Evolutionary conservation across 2,329 filamentous ascomycete genomes (phyloP).

Genomic region (Paecilomyces dactylethromorphus): DNA sequence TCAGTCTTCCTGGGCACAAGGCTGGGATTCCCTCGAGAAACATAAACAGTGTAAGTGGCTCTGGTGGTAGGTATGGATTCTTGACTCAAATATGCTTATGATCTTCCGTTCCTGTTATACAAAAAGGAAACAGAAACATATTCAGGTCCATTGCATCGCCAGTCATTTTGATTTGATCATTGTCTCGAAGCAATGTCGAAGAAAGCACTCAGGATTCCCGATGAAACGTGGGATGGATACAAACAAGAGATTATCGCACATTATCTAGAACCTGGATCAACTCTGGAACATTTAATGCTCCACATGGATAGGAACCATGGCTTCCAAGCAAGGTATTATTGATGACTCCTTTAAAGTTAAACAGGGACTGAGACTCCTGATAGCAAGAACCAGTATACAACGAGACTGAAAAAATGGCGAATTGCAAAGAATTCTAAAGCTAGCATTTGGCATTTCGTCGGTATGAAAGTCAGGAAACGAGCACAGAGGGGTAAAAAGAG

Average conservation of each 20-base stretch:
- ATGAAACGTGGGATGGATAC: background rate
- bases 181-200: background rate
- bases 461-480: background rate
- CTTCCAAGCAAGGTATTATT: background rate
- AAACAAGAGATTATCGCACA: background rate
- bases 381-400: conserved; percentile 6
- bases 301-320: background rate
- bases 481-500: background rate
- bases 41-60: background rate
- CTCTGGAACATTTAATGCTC: background rate
- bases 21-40: background rate
- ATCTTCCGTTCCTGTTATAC: too few relatives aligned
- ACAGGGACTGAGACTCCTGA: background rate
- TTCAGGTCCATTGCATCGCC: background rate
- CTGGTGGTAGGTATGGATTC: background rate
- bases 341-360: background rate
- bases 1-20: background rate
- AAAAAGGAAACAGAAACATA: background rate
- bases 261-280: background rate
- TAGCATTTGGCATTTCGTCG: background rate
- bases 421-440: conserved; percentile 1
- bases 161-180: background rate
- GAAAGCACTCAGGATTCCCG: background rate
- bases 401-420: conserved; percentile 3
- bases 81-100: background rate